A percentile compares a stretch with the other conserved stretches of the same genome.
Evolutionary conservation across 1,139 yeast genomes (phyloP).

Genomic region (Candida neerlandica): DNA sequence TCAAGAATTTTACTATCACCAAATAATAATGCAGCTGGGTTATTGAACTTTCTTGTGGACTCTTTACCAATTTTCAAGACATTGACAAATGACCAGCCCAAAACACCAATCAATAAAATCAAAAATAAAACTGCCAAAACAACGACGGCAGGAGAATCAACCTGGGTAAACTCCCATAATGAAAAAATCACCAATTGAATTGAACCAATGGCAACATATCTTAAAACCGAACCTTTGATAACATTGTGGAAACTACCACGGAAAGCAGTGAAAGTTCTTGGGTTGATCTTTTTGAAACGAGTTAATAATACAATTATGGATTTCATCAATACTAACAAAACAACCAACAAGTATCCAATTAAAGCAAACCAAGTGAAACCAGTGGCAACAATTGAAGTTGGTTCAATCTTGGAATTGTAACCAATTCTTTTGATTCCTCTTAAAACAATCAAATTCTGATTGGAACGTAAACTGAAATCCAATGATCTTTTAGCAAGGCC

Average conservation of each 20-base stretch:
- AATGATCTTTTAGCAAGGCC: slow-evolving; percentile 29
- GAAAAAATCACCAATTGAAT: slow-evolving; percentile 70
- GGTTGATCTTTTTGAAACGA: slow-evolving; percentile 47
- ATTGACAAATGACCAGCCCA: slow-evolving; percentile 63
- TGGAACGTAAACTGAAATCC: slow-evolving; percentile 37
- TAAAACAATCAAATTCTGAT: slow-evolving; percentile 55
- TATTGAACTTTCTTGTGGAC: slow-evolving; percentile 56
- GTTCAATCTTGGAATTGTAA: slow-evolving; percentile 65
- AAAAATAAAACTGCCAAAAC: slow-evolving; percentile 69
- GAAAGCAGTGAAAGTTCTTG: slow-evolving; percentile 49
- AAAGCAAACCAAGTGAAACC: slow-evolving; percentile 75
- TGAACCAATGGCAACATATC: slow-evolving; percentile 75
- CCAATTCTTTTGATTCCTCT: slow-evolving; percentile 81
- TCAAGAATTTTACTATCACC: slow-evolving; percentile 67
- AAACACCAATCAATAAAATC: slow-evolving; percentile 53
- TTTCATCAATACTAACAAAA: slow-evolving; percentile 54
- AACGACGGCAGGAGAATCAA: slow-evolving; percentile 75
- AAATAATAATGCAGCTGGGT: slow-evolving; percentile 77
- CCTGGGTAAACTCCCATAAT: slow-evolving; percentile 71
- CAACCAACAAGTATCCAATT: slow-evolving; percentile 56
- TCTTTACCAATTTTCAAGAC: slow-evolving; percentile 56
- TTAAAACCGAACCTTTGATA: slow-evolving; percentile 66
- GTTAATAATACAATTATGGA: slow-evolving; percentile 50
- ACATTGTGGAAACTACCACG: slow-evolving; percentile 56
- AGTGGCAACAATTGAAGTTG: slow-evolving; percentile 71